Percentiles rank a stretch among this genome's conserved stretches.
Evolutionary conservation across 352 stramenopile genomes (phyloP).

Genomic region (Phytophthora idaei): DNA sequence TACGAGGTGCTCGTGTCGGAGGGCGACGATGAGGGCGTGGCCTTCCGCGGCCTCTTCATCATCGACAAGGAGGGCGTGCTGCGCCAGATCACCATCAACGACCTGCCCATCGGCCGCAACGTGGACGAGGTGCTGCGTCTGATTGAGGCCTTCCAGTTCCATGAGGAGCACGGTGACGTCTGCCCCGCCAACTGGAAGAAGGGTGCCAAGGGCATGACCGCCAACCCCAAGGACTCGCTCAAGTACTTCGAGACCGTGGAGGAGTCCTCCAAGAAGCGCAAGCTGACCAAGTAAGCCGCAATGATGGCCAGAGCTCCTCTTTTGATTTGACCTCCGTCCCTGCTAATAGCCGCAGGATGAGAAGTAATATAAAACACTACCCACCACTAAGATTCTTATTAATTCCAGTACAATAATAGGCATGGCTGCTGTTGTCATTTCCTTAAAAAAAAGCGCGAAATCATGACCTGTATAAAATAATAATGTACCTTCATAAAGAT

Average conservation of each 20-base stretch:
- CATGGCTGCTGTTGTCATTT: too few species aligned
- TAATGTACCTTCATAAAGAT: neutral
- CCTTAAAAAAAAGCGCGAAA: slow-evolving; percentile 1
- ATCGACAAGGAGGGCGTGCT: slow-evolving; percentile 88
- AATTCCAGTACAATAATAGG: too few species aligned
- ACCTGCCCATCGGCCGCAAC: slow-evolving; percentile 87
- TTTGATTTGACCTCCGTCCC: neutral
- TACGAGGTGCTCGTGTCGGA: slow-evolving; percentile 85
- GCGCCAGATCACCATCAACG: slow-evolving; percentile 89
- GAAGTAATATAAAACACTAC: neutral
- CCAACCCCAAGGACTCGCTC: slow-evolving; percentile 74
- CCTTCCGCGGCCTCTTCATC: slow-evolving; percentile 91
- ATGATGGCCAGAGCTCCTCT: neutral
- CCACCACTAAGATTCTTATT: too few species aligned
- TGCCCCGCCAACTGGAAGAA: slow-evolving; percentile 94
- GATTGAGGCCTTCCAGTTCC: slow-evolving; percentile 93
- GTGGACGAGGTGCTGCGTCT: slow-evolving; percentile 92
- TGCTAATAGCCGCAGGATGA: neutral
- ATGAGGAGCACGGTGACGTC: slow-evolving; percentile 90
- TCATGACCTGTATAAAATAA: neutral
- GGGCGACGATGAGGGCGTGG: slow-evolving; percentile 71
- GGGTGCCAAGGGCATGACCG: slow-evolving; percentile 86
- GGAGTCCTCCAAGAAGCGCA: slow-evolving; percentile 40
- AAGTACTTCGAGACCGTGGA: slow-evolving; percentile 75
- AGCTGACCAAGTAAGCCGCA: slow-evolving; percentile 26